Evolutionary conservation across 345 rosid species (phyloP), one percentile per base, ranked within the genome.

Genomic region (Diplotaxis tenuifolia): DNA sequence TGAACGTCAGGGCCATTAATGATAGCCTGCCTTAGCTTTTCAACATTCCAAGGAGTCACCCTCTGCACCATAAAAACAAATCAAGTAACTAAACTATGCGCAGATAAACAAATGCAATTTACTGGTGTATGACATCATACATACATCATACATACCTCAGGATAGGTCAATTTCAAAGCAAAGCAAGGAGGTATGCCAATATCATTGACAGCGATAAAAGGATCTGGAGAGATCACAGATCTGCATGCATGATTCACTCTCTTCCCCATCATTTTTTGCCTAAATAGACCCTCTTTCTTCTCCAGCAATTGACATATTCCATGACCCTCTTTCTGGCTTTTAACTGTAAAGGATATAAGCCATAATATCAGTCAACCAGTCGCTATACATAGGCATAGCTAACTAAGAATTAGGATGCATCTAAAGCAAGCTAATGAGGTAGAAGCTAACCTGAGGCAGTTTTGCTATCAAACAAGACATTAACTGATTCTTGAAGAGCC

Each of bases 251-350:
- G 89, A 82, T 95, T 95, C 61, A 95, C 99, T 81, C 99, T 84
- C 86, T 95, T 95, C 70, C 99, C 99, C 99, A 95, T 95, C 98
- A 95, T 84, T 77, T 92, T 95, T 75, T 95, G 99, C 25, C 99
- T 94, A 75, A 92, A 95, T 59, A 95, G 66, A 63, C 99, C 99
- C 81, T 95, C 98, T 78, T 95, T 95, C 76, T 86, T 95, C 83
- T 95, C 99, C 74, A 95, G 89, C 82, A 95, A 82, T 79, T 95
- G 99, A 72, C 89, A 85, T 74, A 92, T 90, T 61, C 99, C 99
- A 56, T 79, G 73, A 38, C 74, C 70, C 47, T 89, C 96, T 84
- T 53, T 87, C 81, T 81, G 83, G 78, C 87, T 83, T 76, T 79
- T 82, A 78, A 87, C 96, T 88, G 80, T 45, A 29, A 78, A 19